A percentile compares a stretch with the other conserved stretches of the same genome.
Evolutionary conservation across 129 eudicot species (phyloP).

Genomic region (Pittosporum tobira): DNA sequence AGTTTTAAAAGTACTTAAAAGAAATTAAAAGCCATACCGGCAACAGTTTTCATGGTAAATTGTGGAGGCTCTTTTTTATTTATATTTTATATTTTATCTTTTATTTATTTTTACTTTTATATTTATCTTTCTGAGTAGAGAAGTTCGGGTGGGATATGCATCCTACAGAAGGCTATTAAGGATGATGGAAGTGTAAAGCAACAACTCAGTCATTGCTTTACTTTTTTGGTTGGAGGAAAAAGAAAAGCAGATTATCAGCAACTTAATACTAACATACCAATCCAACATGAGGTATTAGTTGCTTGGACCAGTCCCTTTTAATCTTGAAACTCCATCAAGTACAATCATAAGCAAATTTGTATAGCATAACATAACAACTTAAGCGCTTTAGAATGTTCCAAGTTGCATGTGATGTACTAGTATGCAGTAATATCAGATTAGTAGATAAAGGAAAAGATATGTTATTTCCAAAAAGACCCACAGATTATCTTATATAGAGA

Average conservation of each 20-base stretch:
- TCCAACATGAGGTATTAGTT: constrained; percentile 5
- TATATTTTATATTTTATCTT: not conserved
- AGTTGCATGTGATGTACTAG: constrained; percentile 28
- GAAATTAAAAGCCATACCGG: constrained; percentile 1
- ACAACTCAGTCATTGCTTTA: constrained; percentile 8
- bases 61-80: too few relatives aligned
- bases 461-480: too few relatives aligned
- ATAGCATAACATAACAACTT: constrained; percentile 30
- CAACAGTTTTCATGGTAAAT: too few relatives aligned
- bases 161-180: not conserved
- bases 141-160: too few relatives aligned
- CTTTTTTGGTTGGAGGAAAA: constrained; percentile 13
- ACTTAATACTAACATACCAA: constrained; percentile 5
- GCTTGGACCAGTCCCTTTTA: constrained; percentile 19
- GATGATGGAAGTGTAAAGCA: constrained; percentile 17
- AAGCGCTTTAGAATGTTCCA: constrained; percentile 59
- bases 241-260: constrained; percentile 21
- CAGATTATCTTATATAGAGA: too few relatives aligned
- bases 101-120: too few relatives aligned
- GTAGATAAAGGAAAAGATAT: constrained; percentile 18
- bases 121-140: too few relatives aligned
- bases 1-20: too few relatives aligned
- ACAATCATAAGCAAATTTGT: constrained; percentile 18
- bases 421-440: constrained; percentile 7
- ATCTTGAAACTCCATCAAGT: constrained; percentile 24